Conservation (phyloP, 495 filamentous ascomycete species). For the Penicilliopsis zonata region DNA sequence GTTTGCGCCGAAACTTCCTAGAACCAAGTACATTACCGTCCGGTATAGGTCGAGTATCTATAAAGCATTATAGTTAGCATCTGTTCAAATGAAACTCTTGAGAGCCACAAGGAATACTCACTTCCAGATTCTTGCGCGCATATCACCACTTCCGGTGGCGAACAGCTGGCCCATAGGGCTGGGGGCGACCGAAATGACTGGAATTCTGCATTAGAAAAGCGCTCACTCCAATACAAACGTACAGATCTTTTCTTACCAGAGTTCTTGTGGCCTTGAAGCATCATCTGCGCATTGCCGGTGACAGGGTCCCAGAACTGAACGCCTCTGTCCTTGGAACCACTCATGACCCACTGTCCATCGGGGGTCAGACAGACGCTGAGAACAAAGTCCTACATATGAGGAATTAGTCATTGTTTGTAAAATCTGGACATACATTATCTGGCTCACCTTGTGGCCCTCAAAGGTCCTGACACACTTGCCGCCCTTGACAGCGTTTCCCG, state of each 20-base stretch:
- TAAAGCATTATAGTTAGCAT: slow-evolving; percentile 1
- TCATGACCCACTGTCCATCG: slow-evolving; percentile 81
- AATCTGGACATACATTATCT: background rate
- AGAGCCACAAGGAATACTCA: slow-evolving; percentile 26
- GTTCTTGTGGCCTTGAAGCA: slow-evolving; percentile 90
- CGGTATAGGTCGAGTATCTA: slow-evolving; percentile 34
- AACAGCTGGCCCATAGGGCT: slow-evolving; percentile 71
- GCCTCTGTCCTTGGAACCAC: slow-evolving; percentile 80
- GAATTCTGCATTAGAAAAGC: slow-evolving; percentile 8
- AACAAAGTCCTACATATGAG: slow-evolving; percentile 95
- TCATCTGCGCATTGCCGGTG: slow-evolving; percentile 78
- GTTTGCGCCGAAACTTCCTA: slow-evolving; percentile 28
- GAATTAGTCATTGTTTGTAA: slow-evolving; percentile 5
- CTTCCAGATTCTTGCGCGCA: slow-evolving; percentile 84
- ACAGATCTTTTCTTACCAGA: slow-evolving; percentile 40
- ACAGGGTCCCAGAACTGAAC: slow-evolving; percentile 91
- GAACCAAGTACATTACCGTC: slow-evolving; percentile 28
- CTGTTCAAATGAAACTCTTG: slow-evolving; percentile 1
- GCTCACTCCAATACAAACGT: slow-evolving; percentile 5
- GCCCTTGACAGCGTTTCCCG: slow-evolving; percentile 52
- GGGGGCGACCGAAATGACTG: slow-evolving; percentile 79
- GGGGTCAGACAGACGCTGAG: slow-evolving; percentile 81
- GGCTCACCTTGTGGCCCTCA: slow-evolving; percentile 75
- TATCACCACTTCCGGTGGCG: slow-evolving; percentile 82
- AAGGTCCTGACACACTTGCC: slow-evolving; percentile 81